Evolutionary conservation across 2,329 filamentous ascomycete species (phyloP).

Genomic region (Sporothrix protearum): DNA sequence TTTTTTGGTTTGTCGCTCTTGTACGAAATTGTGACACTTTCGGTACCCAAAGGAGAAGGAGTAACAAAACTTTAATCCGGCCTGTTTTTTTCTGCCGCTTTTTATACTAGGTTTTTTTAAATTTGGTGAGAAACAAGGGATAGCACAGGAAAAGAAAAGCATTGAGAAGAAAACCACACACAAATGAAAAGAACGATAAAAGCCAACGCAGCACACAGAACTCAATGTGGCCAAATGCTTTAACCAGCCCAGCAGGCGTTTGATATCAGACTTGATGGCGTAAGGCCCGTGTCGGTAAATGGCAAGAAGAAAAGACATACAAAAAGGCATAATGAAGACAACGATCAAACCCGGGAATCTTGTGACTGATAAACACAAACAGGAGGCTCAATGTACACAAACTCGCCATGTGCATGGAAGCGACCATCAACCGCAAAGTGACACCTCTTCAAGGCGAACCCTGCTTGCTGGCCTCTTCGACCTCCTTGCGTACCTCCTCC

Average conservation of each 20-base stretch:
- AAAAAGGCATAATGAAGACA: background rate
- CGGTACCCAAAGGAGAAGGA: too few species aligned
- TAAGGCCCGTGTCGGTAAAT: background rate
- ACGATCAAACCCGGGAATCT: background rate
- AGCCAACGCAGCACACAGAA: background rate
- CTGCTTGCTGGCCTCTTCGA: constrained; percentile 55
- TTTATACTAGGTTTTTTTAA: too few species aligned
- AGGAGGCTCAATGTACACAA: background rate
- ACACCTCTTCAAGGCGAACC: constrained; percentile 29
- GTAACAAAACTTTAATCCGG: too few species aligned
- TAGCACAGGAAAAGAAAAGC: too few species aligned
- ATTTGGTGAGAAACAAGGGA: too few species aligned
- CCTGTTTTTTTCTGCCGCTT: too few species aligned
- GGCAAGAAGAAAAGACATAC: background rate
- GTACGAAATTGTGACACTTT: too few species aligned
- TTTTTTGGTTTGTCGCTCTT: too few species aligned
- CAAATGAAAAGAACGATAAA: too few species aligned
- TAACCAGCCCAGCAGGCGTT: background rate
- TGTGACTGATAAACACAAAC: background rate
- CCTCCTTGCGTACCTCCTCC: constrained; percentile 68
- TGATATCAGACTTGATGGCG: background rate
- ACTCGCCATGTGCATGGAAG: background rate
- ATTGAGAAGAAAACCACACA: too few species aligned
- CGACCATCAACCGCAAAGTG: background rate
- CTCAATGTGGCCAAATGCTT: background rate